A percentile compares a stretch with the other conserved stretches of the same genome.
These are phyloP conservation scores for Lenwebbia sp. DNA, from an alignment of 345 rosid genomes.

Conservation along the genomic window DNA sequence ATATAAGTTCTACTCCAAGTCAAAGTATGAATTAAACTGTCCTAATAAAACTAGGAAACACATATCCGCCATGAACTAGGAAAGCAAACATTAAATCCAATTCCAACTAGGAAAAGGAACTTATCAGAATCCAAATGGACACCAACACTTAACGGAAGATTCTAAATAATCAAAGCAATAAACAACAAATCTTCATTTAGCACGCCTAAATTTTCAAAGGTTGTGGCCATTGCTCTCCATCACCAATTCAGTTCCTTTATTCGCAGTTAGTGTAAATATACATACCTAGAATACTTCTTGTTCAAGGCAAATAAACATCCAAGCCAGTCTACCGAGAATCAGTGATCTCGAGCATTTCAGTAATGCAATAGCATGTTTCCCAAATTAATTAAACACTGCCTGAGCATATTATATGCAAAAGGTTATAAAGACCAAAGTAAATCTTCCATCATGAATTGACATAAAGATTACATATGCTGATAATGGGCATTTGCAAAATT, in stretches of 20 bases:
- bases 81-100: not conserved
- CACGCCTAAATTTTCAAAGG: not conserved
- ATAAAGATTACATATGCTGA: not conserved
- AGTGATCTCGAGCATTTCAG: not conserved
- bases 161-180: not conserved
- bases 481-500: not conserved
- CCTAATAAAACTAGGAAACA: not conserved
- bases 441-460: not conserved
- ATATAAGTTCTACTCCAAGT: not conserved
- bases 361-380: not conserved
- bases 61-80: not conserved
- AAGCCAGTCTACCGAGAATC: not conserved
- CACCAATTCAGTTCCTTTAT: not conserved
- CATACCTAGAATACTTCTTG: not conserved
- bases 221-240: not conserved
- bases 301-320: not conserved
- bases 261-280: not conserved
- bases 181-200: not conserved
- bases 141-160: not conserved
- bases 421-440: not conserved
- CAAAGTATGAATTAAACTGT: not conserved
- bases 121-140: not conserved
- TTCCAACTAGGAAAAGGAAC: not conserved
- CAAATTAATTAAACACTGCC: not conserved
- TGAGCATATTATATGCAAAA: not conserved